Conservation (phyloP, 257 asterid genomes). For the Solanum piurae region DNA sequence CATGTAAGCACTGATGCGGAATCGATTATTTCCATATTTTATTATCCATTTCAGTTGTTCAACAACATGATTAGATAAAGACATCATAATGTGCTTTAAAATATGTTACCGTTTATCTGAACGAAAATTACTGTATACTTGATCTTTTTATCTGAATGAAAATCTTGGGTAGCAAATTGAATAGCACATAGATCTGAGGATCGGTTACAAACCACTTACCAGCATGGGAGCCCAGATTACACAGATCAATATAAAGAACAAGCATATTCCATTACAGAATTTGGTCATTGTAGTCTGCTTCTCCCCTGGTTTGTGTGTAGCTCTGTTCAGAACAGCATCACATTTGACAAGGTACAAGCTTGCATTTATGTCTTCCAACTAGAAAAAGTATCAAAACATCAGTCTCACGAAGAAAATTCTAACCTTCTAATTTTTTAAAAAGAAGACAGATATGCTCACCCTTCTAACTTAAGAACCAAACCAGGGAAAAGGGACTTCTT, state of each 20-base stretch:
- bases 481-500: background rate
- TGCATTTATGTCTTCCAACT: conserved; percentile 99
- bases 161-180: background rate
- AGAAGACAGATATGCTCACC: background rate
- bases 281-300: conserved; percentile 90
- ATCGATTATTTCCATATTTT: background rate
- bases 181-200: background rate
- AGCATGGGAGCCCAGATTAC: conserved; percentile 99
- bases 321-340: conserved; percentile 82
- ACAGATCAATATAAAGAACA: conserved; percentile 71
- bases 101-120: background rate
- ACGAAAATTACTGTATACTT: background rate
- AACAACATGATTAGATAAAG: background rate
- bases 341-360: conserved; percentile 97
- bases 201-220: conserved; percentile 38
- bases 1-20: background rate
- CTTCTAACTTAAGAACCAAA: background rate
- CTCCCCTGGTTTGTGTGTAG: conserved; percentile 83
- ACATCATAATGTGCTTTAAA: background rate
- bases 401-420: background rate
- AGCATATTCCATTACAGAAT: conserved; percentile 89
- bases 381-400: conserved; percentile 17
- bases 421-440: background rate
- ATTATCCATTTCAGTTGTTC: background rate
- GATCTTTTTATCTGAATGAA: background rate